Evolutionary conservation across 352 stramenopile genomes (phyloP).

Genomic region (Blastocystis sp.): DNA sequence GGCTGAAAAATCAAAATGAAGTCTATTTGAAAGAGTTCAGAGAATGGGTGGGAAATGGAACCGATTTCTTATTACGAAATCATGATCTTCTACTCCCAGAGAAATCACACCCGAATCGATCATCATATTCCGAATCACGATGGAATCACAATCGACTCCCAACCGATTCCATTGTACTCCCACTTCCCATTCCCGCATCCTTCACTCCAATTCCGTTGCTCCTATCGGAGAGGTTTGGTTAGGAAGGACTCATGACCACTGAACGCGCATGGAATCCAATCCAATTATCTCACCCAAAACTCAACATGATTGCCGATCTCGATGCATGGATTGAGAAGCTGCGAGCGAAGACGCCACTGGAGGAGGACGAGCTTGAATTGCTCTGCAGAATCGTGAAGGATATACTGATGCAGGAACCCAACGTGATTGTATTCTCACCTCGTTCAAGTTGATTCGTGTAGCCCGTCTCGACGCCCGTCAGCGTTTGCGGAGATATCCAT

Average conservation of each 20-base stretch:
- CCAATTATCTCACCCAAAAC: neutral
- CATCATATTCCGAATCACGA: no score
- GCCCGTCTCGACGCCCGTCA: conserved; percentile 69
- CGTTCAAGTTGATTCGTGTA: neutral
- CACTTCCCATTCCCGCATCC: no score
- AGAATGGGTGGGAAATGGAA: no score
- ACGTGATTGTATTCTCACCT: conserved; percentile 59
- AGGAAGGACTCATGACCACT: conserved; percentile 32
- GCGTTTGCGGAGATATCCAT: conserved; percentile 76
- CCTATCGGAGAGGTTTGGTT: no score
- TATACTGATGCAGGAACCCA: conserved; percentile 76
- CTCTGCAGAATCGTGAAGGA: conserved; percentile 77
- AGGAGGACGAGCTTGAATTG: conserved; percentile 75
- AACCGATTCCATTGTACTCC: no score
- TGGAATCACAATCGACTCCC: no score
- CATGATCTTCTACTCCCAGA: no score
- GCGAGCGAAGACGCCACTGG: conserved; percentile 69
- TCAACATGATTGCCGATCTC: conserved; percentile 63
- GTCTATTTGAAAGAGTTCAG: no score
- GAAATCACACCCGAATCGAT: no score
- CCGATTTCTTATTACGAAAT: no score
- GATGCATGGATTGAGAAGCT: conserved; percentile 75
- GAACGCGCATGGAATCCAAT: conserved; percentile 4
- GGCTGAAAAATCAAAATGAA: no score
- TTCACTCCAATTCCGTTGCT: no score